phyloP scores from a whole-genome alignment of 768 basidiomycete genomes.

The Filobasidium wieringae region DNA sequence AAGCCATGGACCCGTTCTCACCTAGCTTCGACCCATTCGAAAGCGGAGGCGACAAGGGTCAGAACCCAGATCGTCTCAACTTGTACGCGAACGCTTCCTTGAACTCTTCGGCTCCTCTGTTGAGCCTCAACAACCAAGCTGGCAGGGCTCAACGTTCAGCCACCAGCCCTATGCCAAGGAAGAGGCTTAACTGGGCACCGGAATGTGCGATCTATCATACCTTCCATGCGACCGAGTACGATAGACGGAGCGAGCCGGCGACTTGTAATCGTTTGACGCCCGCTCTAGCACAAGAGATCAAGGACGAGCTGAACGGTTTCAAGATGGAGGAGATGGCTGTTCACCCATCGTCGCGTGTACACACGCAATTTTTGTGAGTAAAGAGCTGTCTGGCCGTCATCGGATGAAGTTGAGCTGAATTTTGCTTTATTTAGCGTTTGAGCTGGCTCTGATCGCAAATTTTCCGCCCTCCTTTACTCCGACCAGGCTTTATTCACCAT shows the following conservation, averaged over 20 bases:
- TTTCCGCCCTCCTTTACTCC: no score
- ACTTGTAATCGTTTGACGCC: slow-evolving; percentile 96
- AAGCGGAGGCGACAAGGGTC: slow-evolving; percentile 12
- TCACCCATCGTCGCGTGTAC: slow-evolving; percentile 78
- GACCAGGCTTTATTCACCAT: no score
- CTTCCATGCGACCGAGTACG: slow-evolving; percentile 82
- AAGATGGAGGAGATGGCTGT: slow-evolving; percentile 99
- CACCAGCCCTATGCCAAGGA: slow-evolving; percentile 48
- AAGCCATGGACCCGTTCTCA: slow-evolving; percentile 38
- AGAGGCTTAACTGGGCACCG: slow-evolving; percentile 74
- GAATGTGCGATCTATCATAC: slow-evolving; percentile 93
- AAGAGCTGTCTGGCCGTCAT: background rate
- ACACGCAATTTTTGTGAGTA: slow-evolving; percentile 41
- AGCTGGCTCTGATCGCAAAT: background rate
- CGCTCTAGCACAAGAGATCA: slow-evolving; percentile 86
- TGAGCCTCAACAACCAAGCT: slow-evolving; percentile 32
- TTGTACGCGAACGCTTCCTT: slow-evolving; percentile 67
- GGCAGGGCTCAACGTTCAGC: slow-evolving; percentile 46
- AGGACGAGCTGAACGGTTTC: slow-evolving; percentile 73
- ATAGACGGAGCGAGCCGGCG: slow-evolving; percentile 86
- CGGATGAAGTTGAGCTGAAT: background rate
- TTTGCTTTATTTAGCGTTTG: background rate
- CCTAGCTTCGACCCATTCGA: slow-evolving; percentile 53
- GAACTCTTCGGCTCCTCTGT: slow-evolving; percentile 80
- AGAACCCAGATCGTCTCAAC: slow-evolving; percentile 37